phyloP scores from a whole-genome alignment of 441 rosid species.

The Populus hybrid region DNA sequence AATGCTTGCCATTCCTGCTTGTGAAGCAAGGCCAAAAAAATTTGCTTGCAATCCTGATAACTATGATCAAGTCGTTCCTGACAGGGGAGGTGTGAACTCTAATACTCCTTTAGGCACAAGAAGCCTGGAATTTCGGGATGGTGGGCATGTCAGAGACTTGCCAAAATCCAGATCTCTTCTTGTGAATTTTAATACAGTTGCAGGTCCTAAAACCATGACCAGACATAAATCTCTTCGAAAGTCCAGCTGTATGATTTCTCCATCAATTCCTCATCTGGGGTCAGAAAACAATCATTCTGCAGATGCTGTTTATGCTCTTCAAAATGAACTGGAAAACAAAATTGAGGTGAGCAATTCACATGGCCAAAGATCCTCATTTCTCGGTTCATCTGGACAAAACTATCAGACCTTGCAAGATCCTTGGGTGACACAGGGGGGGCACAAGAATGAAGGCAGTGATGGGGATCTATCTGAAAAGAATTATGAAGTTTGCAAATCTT shows the following conservation, averaged over 20 bases:
- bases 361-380: not conserved
- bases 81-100: constrained; percentile 11
- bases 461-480: constrained; percentile 2
- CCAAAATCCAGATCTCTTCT: constrained; percentile 21
- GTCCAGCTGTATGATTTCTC: constrained; percentile 15
- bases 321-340: constrained; percentile 13
- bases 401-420: constrained; percentile 3
- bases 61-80: not conserved
- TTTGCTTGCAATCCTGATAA: constrained; percentile 12
- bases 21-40: constrained; percentile 4
- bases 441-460: not conserved
- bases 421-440: not conserved
- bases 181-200: constrained; percentile 7
- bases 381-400: not conserved
- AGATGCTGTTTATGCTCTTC: not conserved
- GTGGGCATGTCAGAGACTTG: not conserved
- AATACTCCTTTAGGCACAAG: constrained; percentile 18
- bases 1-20: constrained; percentile 26
- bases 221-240: constrained; percentile 12
- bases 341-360: constrained; percentile 7
- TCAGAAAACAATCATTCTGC: constrained; percentile 8
- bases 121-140: constrained; percentile 12
- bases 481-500: constrained; percentile 6
- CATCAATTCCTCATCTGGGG: not conserved
- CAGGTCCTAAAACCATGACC: constrained; percentile 13